Evolutionary conservation across 306 rosid genomes (phyloP), one percentile per base, ranked within the genome.

Genomic region (Vigna mungo): DNA sequence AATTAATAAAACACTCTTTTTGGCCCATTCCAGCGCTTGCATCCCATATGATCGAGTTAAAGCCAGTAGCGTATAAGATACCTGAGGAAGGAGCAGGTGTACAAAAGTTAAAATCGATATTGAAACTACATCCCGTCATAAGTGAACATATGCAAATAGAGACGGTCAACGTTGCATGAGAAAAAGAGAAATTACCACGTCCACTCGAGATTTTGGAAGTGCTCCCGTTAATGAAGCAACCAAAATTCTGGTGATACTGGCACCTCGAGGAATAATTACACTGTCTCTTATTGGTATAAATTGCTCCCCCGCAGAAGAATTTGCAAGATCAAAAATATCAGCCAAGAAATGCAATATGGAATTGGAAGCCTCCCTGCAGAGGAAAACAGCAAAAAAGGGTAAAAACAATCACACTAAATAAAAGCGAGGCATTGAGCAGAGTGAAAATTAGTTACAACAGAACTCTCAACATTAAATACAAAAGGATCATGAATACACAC

Each of bases 341-440:
- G 97, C 85, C 85, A 93, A 88, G 84, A 96, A 96, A 68, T 94
- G 91, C 89, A 96, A 90, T 85, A 96, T 96, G 72, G 98, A 96
- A 82, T 90, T 91, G 68, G 96, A 96, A 72, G 99, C 99, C 88
- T 96, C 97, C 85, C 99, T 96, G 93, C 83, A 82, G 55, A 47
- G 56, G 66, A 18, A 83, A 76, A 84, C 44, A 70, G n/a, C 52
- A 64, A 55, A 59, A 30, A 15, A 18, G 64, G 46, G 53, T 81
- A 43, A 74, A 80, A 74, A 80, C 37, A 79, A 39, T 62, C 21
- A 65, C 32, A 54, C 68, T 23, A 51, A 21, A 75, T 12, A 44
- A 0, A 23, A 65, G 39, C 17, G 36, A 25, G 68, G 61, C 67
- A 76, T 60, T 11, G 8, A 80, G 48, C 32, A 53, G 56, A 48